Conservation (phyloP, 768 basidiomycete species). For the Amanita molliuscula region DNA sequence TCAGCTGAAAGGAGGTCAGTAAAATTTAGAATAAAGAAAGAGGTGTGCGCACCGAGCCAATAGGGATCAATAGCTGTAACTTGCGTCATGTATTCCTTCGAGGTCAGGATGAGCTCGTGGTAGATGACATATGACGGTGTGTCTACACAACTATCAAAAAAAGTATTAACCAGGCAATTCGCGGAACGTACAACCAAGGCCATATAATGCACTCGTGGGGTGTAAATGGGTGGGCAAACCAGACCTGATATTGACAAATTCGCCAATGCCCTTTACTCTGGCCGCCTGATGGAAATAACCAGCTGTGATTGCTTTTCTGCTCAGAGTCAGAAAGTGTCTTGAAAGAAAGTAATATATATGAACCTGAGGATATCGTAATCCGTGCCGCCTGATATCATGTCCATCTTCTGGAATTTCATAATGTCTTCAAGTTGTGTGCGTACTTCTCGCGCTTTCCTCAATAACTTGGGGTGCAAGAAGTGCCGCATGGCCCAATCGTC, state of each 20-base stretch:
- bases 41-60: conserved; percentile 70
- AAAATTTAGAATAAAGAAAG: conserved; percentile 1
- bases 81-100: conserved; percentile 97
- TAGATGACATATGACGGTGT: conserved; percentile 96
- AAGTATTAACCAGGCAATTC: not conserved
- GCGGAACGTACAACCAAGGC: conserved; percentile 75
- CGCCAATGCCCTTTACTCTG: conserved; percentile 95
- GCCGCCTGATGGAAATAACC: conserved; percentile 99
- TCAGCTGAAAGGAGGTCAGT: conserved; percentile 46
- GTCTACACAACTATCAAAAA: conserved; percentile 34
- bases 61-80: conserved; percentile 97
- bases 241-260: conserved; percentile 95
- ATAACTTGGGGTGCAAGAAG: conserved; percentile 92
- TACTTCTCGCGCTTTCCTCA: conserved; percentile 93
- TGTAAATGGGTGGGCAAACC: conserved; percentile 93
- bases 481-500: conserved; percentile 95
- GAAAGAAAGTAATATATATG: conserved; percentile 9
- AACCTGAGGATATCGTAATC: conserved; percentile 86
- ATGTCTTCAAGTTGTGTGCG: conserved; percentile 95
- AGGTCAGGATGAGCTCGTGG: conserved; percentile 91
- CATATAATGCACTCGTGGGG: conserved; percentile 93
- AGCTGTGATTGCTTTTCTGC: conserved; percentile 90
- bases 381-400: conserved; percentile 81
- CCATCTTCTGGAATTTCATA: conserved; percentile 99
- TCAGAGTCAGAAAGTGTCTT: conserved; percentile 1